These are phyloP conservation scores for Ceratocystis colombiana DNA, from an alignment of 2,329 filamentous ascomycete species.

Conservation along the genomic window DNA sequence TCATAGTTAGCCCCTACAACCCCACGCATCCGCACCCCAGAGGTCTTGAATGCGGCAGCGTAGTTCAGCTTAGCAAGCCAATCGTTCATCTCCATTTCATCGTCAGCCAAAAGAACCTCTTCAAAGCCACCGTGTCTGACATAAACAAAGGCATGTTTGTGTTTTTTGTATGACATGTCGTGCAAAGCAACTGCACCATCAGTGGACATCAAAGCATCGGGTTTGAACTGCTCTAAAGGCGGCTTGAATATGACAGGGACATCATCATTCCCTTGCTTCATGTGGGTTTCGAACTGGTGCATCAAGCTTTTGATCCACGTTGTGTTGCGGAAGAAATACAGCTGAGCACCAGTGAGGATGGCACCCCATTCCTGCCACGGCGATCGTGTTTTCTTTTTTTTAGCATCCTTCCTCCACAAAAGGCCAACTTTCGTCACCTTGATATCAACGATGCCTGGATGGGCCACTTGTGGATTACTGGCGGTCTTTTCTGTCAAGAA, in stretches of 20 bases:
- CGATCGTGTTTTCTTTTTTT: slow-evolving; percentile 87
- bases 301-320: slow-evolving; percentile 87
- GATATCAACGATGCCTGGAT: slow-evolving; percentile 90
- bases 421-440: slow-evolving; percentile 94
- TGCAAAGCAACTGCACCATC: slow-evolving; percentile 82
- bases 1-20: slow-evolving; percentile 78
- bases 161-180: slow-evolving; percentile 80
- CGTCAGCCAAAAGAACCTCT: slow-evolving; percentile 83
- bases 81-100: slow-evolving; percentile 85
- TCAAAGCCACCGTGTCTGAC: slow-evolving; percentile 78
- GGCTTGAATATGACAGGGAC: slow-evolving; percentile 82
- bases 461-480: slow-evolving; percentile 73
- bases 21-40: slow-evolving; percentile 81
- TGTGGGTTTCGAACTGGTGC: slow-evolving; percentile 72
- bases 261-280: slow-evolving; percentile 64
- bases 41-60: slow-evolving; percentile 83
- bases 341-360: slow-evolving; percentile 87
- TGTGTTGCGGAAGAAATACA: slow-evolving; percentile 93
- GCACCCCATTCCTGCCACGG: slow-evolving; percentile 99
- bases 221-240: slow-evolving; percentile 82
- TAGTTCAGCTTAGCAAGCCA: slow-evolving; percentile 97
- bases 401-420: slow-evolving; percentile 85
- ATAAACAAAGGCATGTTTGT: slow-evolving; percentile 91
- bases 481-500: slow-evolving; percentile 84
- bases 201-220: slow-evolving; percentile 85